Conservation (phyloP, 1,139 yeast species). For the Sugiyamaella neomexicana region DNA sequence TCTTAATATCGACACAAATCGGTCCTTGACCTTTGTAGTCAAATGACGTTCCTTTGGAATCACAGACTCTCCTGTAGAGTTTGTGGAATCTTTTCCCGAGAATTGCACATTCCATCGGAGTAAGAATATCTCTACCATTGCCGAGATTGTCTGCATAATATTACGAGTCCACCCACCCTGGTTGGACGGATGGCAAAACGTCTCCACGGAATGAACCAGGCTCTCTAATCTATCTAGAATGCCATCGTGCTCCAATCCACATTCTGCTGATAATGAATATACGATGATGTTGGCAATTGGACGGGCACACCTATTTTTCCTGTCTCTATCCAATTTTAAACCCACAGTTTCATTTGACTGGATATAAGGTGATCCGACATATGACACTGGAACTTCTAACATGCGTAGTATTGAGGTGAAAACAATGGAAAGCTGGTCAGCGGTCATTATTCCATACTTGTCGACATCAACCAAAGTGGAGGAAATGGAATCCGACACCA, state of each 20-base stretch:
- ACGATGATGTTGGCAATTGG: conserved; percentile 60
- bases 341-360: conserved; percentile 32
- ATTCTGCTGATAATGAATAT: conserved; percentile 57
- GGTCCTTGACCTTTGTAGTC: conserved; percentile 48
- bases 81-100: conserved; percentile 23
- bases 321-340: conserved; percentile 29
- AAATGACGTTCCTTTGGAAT: conserved; percentile 48
- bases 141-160: conserved; percentile 61
- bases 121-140: conserved; percentile 37
- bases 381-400: conserved; percentile 43
- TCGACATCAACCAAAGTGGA: conserved; percentile 40
- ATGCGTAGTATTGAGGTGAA: conserved; percentile 49
- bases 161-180: conserved; percentile 79
- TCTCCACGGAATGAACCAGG: conserved; percentile 68
- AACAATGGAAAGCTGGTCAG: conserved; percentile 57
- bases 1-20: conserved; percentile 57
- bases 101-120: conserved; percentile 42
- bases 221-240: conserved; percentile 56
- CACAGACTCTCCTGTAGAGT: conserved; percentile 31
- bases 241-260: conserved; percentile 43
- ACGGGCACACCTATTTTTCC: conserved; percentile 33
- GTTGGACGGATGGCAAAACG: conserved; percentile 91
- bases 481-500: conserved; percentile 50
- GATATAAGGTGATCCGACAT: conserved; percentile 41
- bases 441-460: conserved; percentile 61